Conservation (phyloP, 2,329 filamentous ascomycete species). For the Thielaviopsis ethacetica region DNA sequence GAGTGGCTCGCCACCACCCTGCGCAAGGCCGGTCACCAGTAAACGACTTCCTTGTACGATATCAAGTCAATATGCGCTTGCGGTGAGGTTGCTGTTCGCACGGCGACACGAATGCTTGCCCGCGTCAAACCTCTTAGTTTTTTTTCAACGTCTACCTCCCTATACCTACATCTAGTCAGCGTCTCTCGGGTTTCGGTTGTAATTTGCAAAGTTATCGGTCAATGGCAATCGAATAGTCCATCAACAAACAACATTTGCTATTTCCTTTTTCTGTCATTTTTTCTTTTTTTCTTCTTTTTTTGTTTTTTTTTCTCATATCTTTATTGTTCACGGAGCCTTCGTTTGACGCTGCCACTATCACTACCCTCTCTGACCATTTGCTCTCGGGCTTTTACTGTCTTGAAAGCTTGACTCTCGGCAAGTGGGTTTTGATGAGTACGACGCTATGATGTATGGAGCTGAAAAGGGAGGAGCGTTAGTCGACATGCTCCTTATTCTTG, state of each 20-base stretch:
- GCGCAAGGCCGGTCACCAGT: conserved; percentile 55
- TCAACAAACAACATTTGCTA: conserved; percentile 22
- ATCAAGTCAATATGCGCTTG: conserved; percentile 12
- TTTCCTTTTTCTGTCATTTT: conserved; percentile 14
- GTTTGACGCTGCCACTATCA: background rate
- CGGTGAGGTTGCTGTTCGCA: conserved; percentile 10
- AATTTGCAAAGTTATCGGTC: conserved; percentile 38
- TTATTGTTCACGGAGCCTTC: background rate
- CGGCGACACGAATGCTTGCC: conserved; percentile 6
- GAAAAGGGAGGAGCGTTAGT: background rate
- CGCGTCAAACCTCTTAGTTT: conserved; percentile 9
- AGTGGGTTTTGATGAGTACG: background rate
- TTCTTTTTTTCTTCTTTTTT: conserved; percentile 13
- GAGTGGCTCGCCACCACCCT: conserved; percentile 79
- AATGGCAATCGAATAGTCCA: conserved; percentile 40
- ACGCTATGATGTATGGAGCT: background rate
- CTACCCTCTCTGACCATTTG: background rate
- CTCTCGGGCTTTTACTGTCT: background rate
- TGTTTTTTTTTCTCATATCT: conserved; percentile 13
- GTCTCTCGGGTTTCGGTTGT: conserved; percentile 36
- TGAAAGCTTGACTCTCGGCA: background rate
- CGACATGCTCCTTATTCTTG: background rate
- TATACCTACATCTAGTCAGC: conserved; percentile 12
- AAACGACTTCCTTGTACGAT: conserved; percentile 21
- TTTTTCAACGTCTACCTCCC: conserved; percentile 12